Evolutionary conservation across 75 land plant genomes (phyloP).

Genomic region (Selaginella moellendorffii): DNA sequence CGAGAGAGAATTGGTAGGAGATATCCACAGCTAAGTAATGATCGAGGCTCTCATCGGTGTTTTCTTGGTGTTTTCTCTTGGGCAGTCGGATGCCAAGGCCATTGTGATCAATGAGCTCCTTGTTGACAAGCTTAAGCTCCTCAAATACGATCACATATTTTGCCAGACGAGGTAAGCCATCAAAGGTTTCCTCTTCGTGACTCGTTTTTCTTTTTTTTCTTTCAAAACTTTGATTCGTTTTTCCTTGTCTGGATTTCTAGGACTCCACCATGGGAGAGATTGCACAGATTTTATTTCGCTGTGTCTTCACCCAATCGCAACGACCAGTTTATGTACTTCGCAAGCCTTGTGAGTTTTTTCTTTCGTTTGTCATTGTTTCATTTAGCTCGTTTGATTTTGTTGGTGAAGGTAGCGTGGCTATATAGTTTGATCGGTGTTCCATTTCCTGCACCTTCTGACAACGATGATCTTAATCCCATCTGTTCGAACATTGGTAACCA

Average conservation of each 20-base stretch:
- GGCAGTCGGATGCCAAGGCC: conserved; percentile 15
- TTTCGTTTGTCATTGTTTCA: neutral
- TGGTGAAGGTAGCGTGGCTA: conserved; percentile 22
- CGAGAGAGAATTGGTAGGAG: neutral
- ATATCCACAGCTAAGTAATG: too few relatives aligned
- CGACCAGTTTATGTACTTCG: conserved; percentile 23
- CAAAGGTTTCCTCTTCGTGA: neutral
- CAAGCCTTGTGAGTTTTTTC: conserved; percentile 11
- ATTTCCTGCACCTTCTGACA: conserved; percentile 13
- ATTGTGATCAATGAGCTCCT: conserved; percentile 21
- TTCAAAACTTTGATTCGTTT: too few relatives aligned
- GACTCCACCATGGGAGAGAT: conserved; percentile 21
- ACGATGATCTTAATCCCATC: conserved; percentile 14
- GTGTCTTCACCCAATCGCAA: conserved; percentile 13
- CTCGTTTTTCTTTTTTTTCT: too few relatives aligned
- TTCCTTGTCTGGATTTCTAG: conserved; percentile 11
- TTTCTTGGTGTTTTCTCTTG: neutral
- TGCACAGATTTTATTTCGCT: conserved; percentile 28
- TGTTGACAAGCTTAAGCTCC: conserved; percentile 20
- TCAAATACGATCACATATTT: conserved; percentile 16
- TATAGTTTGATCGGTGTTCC: conserved; percentile 11
- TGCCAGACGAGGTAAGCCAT: conserved; percentile 10
- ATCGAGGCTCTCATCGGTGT: too few relatives aligned
- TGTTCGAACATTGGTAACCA: conserved; percentile 11
- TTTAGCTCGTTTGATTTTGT: neutral